Evolutionary conservation across 805 yeast genomes (phyloP).

Genomic region (Wickerhamiella nectarea): DNA sequence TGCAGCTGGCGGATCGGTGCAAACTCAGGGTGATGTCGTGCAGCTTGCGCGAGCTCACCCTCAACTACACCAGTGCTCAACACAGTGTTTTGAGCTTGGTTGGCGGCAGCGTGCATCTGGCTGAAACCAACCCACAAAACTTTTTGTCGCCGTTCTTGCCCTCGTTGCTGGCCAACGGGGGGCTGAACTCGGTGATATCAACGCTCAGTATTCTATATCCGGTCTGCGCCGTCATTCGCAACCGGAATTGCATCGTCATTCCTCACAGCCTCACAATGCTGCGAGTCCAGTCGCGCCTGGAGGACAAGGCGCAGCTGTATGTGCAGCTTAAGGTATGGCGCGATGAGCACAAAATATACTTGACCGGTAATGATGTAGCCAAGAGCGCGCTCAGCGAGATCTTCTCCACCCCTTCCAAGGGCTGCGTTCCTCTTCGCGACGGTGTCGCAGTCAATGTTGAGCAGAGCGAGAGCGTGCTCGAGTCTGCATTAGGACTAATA

Average conservation of each 20-base stretch:
- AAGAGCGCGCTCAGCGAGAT: not conserved
- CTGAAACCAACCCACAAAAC: slow-evolving; percentile 17
- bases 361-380: slow-evolving; percentile 16
- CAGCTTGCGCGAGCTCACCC: slow-evolving; percentile 14
- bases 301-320: slow-evolving; percentile 14
- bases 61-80: slow-evolving; percentile 14
- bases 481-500: not conserved
- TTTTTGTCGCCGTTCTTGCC: slow-evolving; percentile 19
- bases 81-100: slow-evolving; percentile 10
- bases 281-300: slow-evolving; percentile 9
- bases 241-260: slow-evolving; percentile 13
- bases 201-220: slow-evolving; percentile 15
- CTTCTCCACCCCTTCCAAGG: slow-evolving; percentile 6
- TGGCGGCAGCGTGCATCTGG: slow-evolving; percentile 13
- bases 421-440: slow-evolving; percentile 16
- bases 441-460: slow-evolving; percentile 19
- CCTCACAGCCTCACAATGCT: slow-evolving; percentile 19
- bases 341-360: slow-evolving; percentile 11
- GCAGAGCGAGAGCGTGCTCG: slow-evolving; percentile 8
- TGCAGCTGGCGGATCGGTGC: slow-evolving; percentile 14
- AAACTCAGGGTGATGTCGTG: slow-evolving; percentile 15
- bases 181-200: slow-evolving; percentile 13
- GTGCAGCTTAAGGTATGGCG: slow-evolving; percentile 16
- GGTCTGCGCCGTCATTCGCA: slow-evolving; percentile 13
- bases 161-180: slow-evolving; percentile 16